phyloP scores from a whole-genome alignment of 139 green algal species.

The Limnomonas spitsbergensis region DNA sequence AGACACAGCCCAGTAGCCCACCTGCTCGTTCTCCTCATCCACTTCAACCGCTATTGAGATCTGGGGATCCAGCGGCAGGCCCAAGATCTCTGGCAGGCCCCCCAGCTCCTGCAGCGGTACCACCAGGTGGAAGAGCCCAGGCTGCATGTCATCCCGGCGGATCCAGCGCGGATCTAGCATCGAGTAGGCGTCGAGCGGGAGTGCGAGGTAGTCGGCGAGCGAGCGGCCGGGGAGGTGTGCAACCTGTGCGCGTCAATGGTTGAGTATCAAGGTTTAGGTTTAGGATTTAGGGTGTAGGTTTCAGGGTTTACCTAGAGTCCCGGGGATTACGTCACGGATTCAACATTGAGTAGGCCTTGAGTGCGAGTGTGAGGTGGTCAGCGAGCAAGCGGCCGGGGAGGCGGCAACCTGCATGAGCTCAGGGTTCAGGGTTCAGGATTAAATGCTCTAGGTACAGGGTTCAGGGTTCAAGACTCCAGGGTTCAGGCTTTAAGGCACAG shows the following conservation, averaged over 20 bases:
- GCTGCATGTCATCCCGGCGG: background rate
- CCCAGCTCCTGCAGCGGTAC: constrained; percentile 46
- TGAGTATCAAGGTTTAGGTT: no score
- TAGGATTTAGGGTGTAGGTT: no score
- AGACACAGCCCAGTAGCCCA: background rate
- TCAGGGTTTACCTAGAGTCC: no score
- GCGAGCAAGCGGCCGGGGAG: constrained; percentile 17
- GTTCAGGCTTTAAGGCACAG: no score
- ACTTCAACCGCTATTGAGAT: constrained; percentile 38
- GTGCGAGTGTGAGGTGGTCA: constrained; percentile 42
- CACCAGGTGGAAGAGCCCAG: constrained; percentile 38
- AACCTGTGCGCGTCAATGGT: no score
- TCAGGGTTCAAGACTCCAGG: no score
- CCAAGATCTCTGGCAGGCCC: no score
- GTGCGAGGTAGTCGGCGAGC: constrained; percentile 38
- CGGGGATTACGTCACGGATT: constrained; percentile 35
- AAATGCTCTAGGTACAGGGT: no score
- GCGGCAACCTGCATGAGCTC: constrained; percentile 4
- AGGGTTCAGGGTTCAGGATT: no score
- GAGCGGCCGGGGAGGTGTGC: constrained; percentile 11
- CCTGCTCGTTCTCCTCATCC: constrained; percentile 30
- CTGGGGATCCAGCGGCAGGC: constrained; percentile 39
- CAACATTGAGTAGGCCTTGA: constrained; percentile 51
- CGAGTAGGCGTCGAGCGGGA: constrained; percentile 50
- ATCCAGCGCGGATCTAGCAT: constrained; percentile 48